phyloP scores from a whole-genome alignment of 75 land plant genomes.

The Selaginella moellendorffii region DNA sequence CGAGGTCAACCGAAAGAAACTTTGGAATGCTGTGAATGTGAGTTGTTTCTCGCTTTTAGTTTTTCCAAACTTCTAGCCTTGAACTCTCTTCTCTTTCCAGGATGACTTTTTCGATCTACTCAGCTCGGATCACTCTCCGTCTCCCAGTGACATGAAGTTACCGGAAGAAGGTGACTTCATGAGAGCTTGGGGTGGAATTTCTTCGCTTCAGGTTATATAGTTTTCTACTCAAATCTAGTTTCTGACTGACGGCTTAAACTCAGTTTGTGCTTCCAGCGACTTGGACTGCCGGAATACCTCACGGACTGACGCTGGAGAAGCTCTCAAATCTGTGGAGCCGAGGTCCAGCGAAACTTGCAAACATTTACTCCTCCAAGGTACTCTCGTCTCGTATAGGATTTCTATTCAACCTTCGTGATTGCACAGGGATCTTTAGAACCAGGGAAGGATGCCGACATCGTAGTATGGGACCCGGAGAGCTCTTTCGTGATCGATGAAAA shows the following conservation, averaged over 20 bases:
- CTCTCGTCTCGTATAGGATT: not conserved
- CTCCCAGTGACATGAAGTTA: slow-evolving; percentile 60
- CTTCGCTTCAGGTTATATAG: slow-evolving; percentile 91
- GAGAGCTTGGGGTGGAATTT: slow-evolving; percentile 96
- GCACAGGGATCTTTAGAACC: slow-evolving; percentile 53
- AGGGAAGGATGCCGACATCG: slow-evolving; percentile 92
- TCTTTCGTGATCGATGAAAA: slow-evolving; percentile 50
- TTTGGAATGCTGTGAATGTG: slow-evolving; percentile 81
- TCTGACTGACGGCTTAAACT: too few species aligned
- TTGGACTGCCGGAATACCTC: slow-evolving; percentile 59
- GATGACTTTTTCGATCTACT: slow-evolving; percentile 72
- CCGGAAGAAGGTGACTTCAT: slow-evolving; percentile 73
- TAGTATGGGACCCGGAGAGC: slow-evolving; percentile 85
- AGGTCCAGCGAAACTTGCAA: slow-evolving; percentile 76
- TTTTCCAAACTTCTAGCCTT: too few species aligned
- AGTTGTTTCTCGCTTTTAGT: too few species aligned
- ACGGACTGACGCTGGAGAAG: slow-evolving; percentile 51
- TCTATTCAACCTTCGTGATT: not conserved
- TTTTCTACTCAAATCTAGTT: too few species aligned
- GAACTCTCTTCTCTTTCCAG: too few species aligned
- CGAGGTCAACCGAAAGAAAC: slow-evolving; percentile 39
- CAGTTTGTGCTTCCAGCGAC: slow-evolving; percentile 93
- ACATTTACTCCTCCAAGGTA: slow-evolving; percentile 62
- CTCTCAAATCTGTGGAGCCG: slow-evolving; percentile 75
- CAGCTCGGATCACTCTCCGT: slow-evolving; percentile 95